Base-by-base conservation (phyloP, 1,139 yeast genomes). In the Blastobotrys buckinghamii region DNA sequence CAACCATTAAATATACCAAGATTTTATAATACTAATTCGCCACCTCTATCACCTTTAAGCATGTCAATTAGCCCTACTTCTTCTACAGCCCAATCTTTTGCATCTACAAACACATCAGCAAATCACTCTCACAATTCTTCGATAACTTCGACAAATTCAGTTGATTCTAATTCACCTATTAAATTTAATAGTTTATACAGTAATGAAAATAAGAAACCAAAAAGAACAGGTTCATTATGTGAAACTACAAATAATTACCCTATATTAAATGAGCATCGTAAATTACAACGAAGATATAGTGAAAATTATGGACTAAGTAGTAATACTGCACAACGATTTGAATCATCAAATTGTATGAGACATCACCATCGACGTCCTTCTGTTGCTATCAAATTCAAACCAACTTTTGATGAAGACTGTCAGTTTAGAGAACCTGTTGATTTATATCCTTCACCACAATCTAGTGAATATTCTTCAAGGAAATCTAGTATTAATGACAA, bases 331-430 rank as follows among this genome's bases (percentile, higher is more conserved):
- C 24, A 22, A 5, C 32, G 32, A 29, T 3, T 6, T 10, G 10
- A 26, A 7, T 29, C 32, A 29, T 29, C 32, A 29, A 29, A 16
- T 19, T 17, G 42, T 33, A 41, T 13, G 26, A 15, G 55, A 20
- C 62, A 59, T 49, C 63, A 59, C 41, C 61, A 55, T 43, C 53
- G 65, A 15, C 52, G 59, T 6, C 53, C 57, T 17, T 53, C 61
- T 8, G 62, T 61, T 7, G 65, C 65, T 9, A 56, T 61, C 47
- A 59, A 60, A 47, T 61, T 61, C 52, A 51, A 55, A 26, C 55
- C 55, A 10, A 39, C 42, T 6, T 39, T 17, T 39, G 42, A 39
- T n/a, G 13, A 22, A 16, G 42, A 44, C 16, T 9, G 27, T 24
- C 27, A 32, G 24, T 27, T 29, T 13, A 17, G 47, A 30, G 47